Conservation (phyloP, 306 rosid species). For the Vigna trinervia region DNA sequence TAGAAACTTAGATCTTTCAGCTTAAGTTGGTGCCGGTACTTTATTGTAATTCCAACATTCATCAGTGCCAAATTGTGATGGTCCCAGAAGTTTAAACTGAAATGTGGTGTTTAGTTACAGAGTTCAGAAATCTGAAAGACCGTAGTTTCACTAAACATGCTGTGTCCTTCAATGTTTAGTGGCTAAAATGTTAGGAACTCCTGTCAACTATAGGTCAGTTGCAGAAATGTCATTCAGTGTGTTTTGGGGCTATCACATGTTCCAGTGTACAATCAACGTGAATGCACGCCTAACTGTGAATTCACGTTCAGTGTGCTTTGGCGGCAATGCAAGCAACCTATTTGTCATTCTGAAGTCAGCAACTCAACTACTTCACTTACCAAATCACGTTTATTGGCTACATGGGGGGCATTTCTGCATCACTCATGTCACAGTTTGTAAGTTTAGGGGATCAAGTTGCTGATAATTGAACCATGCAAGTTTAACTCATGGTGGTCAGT, state of each 20-base stretch:
- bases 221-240: no score
- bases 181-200: no score
- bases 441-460: background rate
- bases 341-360: background rate
- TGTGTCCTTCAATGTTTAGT: no score
- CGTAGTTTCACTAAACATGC: no score
- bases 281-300: background rate
- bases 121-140: no score
- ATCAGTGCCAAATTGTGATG: no score
- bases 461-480: background rate
- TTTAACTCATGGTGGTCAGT: background rate
- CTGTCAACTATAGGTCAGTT: no score
- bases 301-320: background rate
- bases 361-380: background rate
- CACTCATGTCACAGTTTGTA: background rate
- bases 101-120: no score
- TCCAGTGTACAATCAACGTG: background rate
- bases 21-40: no score
- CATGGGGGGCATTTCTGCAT: background rate
- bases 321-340: background rate
- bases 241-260: background rate
- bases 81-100: no score
- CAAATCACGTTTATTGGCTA: background rate
- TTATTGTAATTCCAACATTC: no score
- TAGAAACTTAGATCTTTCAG: no score